A percentile compares a stretch with the other conserved stretches of the same genome.
phyloP scores from a whole-genome alignment of 2,329 filamentous ascomycete genomes.

The Aspergillus transmontanensis region DNA sequence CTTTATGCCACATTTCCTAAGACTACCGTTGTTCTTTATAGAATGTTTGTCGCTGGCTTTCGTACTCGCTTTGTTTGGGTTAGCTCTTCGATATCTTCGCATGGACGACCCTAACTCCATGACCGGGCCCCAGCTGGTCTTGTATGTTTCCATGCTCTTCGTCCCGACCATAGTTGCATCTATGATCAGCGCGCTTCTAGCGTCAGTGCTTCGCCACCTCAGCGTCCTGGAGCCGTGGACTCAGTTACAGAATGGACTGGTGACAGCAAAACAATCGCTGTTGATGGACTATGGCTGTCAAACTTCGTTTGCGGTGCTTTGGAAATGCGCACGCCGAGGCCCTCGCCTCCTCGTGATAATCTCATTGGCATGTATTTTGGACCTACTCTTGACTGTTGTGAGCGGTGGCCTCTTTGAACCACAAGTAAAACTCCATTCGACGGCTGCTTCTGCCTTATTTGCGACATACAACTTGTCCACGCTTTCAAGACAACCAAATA shows the following conservation, averaged over 20 bases:
- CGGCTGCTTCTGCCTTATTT: neutral
- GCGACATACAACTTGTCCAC: neutral
- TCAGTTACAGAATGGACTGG: conserved; percentile 18
- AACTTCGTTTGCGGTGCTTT: neutral
- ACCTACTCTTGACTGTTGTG: conserved; percentile 17
- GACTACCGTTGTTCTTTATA: conserved; percentile 17
- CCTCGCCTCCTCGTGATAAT: neutral
- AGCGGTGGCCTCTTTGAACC: conserved; percentile 26
- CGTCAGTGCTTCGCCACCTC: conserved; percentile 23
- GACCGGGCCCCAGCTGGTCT: neutral
- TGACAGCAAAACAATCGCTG: conserved; percentile 10
- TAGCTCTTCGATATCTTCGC: conserved; percentile 1
- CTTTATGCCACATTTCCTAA: conserved; percentile 24
- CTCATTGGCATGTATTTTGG: conserved; percentile 16
- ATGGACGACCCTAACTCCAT: neutral
- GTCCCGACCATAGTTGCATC: conserved; percentile 25
- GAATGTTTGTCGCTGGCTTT: conserved; percentile 22
- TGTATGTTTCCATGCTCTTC: conserved; percentile 17
- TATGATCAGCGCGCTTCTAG: conserved; percentile 20
- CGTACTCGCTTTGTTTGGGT: conserved; percentile 16
- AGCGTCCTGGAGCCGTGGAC: conserved; percentile 25
- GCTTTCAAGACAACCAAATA: neutral
- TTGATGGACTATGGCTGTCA: conserved; percentile 7
- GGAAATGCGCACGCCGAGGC: neutral
- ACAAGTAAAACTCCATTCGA: conserved; percentile 3